Base-by-base conservation (phyloP, 1,284 basidiomycete genomes). In the Fomitopsis betulina region DNA sequence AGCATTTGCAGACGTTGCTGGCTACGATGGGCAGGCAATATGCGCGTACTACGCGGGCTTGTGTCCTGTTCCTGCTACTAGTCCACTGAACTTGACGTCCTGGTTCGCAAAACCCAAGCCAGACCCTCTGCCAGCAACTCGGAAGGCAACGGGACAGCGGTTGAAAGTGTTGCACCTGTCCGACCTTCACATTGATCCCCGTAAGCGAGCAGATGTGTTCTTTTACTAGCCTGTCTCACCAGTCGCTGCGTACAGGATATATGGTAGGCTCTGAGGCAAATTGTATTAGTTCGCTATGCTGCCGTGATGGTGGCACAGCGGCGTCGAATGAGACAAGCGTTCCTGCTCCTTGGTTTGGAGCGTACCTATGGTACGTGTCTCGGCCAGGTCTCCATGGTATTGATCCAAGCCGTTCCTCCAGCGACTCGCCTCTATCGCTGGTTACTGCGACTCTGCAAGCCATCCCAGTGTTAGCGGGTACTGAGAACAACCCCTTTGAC, bases 181-280 rank as follows among this genome's bases (percentile, higher is more conserved):
- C 0, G 91, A 93, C 66, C 77, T 91, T 58, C 91, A 93, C 70
- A 73, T 93, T 55, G 91, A 93, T 68, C 85, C 91, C 49, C 78
- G 81, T 85, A 64, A 58, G 78, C 27, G 27, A 30, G 27, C n/a
- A n/a, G n/a, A n/a, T n/a, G n/a, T n/a, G 15, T 25, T 58, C 54
- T 30, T 15, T 8, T 12, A 38, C 51, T n/a, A 52, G 37, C 8
- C 43, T 1, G n/a, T 21, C n/a, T 54, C 12, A 35, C 21, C 9
- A 38, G n/a, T n/a, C 60, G 40, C 23, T n/a, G 0, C n/a, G 21
- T 5, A 1, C 58, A 87, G 88, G 81, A 32, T 93, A 84, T 68
- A 79, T 86, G 12, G 91, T 83, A 33, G 86, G 87, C 17, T 75
- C 86, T 5, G 91, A 93, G 70, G 88, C 83, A 10, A 86, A 88